Evolutionary conservation across 2,329 filamentous ascomycete species (phyloP).

Genomic region (Blumeria graminis): DNA sequence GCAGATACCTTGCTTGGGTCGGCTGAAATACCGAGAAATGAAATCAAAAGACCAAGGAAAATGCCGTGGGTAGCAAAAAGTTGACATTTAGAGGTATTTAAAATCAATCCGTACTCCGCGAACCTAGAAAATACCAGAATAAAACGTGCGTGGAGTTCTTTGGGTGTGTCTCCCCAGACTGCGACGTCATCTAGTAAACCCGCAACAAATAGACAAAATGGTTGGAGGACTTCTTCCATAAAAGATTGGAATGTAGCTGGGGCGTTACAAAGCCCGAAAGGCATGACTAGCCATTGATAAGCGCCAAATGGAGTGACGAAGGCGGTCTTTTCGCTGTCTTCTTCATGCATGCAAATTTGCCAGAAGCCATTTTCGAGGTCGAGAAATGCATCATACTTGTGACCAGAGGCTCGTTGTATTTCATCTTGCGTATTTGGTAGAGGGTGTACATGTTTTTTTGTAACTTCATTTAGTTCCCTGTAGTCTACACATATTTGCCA

Average conservation of each 20-base stretch:
- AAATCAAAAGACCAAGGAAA: not conserved
- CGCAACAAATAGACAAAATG: not conserved
- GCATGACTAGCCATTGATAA: constrained; percentile 1
- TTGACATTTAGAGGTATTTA: not conserved
- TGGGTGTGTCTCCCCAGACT: not conserved
- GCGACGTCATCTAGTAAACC: not conserved
- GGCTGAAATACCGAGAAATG: not conserved
- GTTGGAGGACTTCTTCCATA: not conserved
- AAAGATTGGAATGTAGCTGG: constrained; percentile 1
- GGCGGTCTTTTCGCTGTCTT: not conserved
- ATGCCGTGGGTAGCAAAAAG: not conserved
- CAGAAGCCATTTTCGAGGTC: not conserved
- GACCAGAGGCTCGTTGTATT: not conserved
- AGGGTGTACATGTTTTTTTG: not conserved
- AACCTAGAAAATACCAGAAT: not conserved
- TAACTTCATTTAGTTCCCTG: not conserved
- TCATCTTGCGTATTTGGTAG: not conserved
- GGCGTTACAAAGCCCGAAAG: constrained; percentile 1
- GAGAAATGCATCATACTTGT: not conserved
- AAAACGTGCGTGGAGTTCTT: not conserved
- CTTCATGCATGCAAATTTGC: not conserved
- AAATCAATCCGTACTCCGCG: not conserved
- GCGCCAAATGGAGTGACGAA: not conserved
- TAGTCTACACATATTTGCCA: not conserved
- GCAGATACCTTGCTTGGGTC: not conserved